Conservation (phyloP, 768 basidiomycete species). For the Lentinula raphanica region DNA sequence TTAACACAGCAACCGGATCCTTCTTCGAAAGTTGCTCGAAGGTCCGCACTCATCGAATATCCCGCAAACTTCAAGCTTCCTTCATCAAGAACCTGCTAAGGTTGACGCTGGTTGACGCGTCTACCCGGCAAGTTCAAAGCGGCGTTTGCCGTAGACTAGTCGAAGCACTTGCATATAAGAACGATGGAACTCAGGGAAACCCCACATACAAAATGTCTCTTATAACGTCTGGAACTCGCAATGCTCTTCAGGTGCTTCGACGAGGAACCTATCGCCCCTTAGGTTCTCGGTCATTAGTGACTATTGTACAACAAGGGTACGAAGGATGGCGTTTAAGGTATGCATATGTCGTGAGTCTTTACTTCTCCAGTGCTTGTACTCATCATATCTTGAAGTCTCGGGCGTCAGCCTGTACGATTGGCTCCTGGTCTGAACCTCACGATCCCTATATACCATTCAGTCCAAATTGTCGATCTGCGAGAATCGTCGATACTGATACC, state of each 20-base stretch:
- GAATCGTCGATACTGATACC: conserved; percentile 43
- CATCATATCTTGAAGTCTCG: conserved; percentile 27
- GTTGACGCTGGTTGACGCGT: background rate
- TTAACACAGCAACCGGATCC: too few relatives aligned
- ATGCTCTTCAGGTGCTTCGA: background rate
- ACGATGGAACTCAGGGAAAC: background rate
- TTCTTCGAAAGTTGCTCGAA: too few relatives aligned
- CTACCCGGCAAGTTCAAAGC: background rate
- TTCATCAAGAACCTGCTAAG: too few relatives aligned
- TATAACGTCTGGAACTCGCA: background rate
- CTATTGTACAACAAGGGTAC: conserved; percentile 46
- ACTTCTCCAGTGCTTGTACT: background rate
- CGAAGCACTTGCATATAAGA: background rate
- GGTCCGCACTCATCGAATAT: too few relatives aligned
- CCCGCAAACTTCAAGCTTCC: too few relatives aligned
- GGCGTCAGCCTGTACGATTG: conserved; percentile 39
- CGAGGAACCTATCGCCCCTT: background rate
- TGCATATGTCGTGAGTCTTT: conserved; percentile 1
- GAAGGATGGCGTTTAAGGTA: conserved; percentile 49
- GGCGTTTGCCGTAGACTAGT: too few relatives aligned
- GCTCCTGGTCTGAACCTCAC: conserved; percentile 39
- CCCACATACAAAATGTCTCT: background rate
- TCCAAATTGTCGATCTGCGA: conserved; percentile 41
- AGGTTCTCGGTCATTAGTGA: conserved; percentile 31
- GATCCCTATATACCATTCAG: conserved; percentile 41